Base-by-base conservation (phyloP, 2,329 filamentous ascomycete species). In the Hypoxylon sp. region DNA sequence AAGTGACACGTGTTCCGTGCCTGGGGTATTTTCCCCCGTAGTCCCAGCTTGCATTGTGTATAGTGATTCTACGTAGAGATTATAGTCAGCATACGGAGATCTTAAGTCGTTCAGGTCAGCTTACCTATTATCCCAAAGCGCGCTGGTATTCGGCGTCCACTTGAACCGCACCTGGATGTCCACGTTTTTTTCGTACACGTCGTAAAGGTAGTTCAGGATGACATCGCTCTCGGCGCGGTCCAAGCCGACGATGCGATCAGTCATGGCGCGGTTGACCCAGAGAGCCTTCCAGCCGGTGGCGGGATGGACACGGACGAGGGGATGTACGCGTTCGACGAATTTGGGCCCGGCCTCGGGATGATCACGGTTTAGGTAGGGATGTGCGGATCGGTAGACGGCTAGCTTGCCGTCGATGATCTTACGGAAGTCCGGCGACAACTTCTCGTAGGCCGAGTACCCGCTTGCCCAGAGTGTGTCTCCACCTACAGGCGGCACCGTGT, bases 1-100 rank as follows among this genome's bases (percentile, higher is more conserved):
- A 82, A 0, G 90, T 93, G 2, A 93, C 90, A 27, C 91, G 82
- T 0, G 90, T 93, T 2, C 91, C 91, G 74, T 93, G 90, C 39
- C 90, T 82, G 0, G 90, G 88, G 73, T 91, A 82, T 19, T 80
- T 83, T 1, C 88, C 88, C 32, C 86, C 89, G 72, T 92, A 92
- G 70, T 93, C 90, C 89, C 89, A 93, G 71, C 86, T 89, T 0
- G 90, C 90, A 67, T 91, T 92, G 70, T 93, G 90, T 37, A 92
- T 92, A 0, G 90, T 91, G 63, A 91, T 90, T 39, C 88, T 87
- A 14, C 23, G 6, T 3, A 23, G 16, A 7, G 1, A 32, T 12
- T 27, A 23, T 9, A 6, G 34, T 64, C 52, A 63, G 60, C 45
- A 34, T 23, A 21, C 1, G 2, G 29, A 1, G n/a, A 41, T n/a